Conservation (phyloP, 352 stramenopile species). For the Bremia lactucae region DNA sequence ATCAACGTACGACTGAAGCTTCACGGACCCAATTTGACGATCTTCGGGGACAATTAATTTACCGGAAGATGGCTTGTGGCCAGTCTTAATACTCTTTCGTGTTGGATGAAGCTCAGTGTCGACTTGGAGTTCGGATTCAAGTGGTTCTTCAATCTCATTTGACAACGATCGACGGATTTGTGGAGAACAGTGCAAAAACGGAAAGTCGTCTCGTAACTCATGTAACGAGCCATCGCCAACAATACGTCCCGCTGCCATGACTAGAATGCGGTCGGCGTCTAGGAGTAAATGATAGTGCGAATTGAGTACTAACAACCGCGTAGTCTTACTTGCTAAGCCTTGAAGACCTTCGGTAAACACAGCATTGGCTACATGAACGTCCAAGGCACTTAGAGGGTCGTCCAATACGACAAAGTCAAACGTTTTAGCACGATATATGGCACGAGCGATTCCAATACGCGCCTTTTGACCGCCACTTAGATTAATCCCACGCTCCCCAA, state of each 20-base stretch:
- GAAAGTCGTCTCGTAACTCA: conserved; percentile 38
- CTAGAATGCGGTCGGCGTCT: conserved; percentile 46
- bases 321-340: conserved; percentile 42
- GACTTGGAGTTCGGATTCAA: neutral
- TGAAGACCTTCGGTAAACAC: conserved; percentile 87
- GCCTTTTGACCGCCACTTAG: conserved; percentile 78
- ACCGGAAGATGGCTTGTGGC: conserved; percentile 4
- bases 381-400: conserved; percentile 51
- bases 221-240: conserved; percentile 68
- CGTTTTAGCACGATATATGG: conserved; percentile 44
- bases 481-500: conserved; percentile 85
- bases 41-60: conserved; percentile 36
- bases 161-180: neutral
- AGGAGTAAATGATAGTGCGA: conserved; percentile 85
- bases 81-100: neutral
- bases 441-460: conserved; percentile 43
- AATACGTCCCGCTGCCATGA: conserved; percentile 70
- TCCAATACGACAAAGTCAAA: conserved; percentile 58
- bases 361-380: conserved; percentile 88
- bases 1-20: conserved; percentile 34
- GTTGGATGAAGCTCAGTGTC: no score
- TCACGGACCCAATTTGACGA: conserved; percentile 27
- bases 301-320: conserved; percentile 89
- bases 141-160: neutral
- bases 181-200: conserved; percentile 15